These are phyloP conservation scores for Alternaria conjuncta DNA, from an alignment of 2,329 filamentous ascomycete genomes.

Conservation along the genomic window DNA sequence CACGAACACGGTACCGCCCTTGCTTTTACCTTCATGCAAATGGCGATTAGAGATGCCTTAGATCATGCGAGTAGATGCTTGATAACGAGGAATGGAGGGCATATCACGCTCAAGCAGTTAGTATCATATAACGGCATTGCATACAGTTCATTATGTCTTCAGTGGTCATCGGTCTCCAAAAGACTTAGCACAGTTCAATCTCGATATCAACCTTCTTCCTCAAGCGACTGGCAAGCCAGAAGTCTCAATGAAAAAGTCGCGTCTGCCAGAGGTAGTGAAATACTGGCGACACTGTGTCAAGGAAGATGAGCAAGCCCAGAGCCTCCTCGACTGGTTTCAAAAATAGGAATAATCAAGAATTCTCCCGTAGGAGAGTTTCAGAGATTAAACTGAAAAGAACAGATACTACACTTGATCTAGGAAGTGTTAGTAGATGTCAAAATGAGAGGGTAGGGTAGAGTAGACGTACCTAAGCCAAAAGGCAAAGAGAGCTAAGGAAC, in stretches of 20 bases:
- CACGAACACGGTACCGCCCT: too few species aligned
- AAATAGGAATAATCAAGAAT: constrained; percentile 25
- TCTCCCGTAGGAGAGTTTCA: constrained; percentile 14
- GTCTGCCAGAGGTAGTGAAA: constrained; percentile 27
- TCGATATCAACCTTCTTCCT: constrained; percentile 57
- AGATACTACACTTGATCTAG: constrained; percentile 8
- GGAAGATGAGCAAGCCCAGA: constrained; percentile 29
- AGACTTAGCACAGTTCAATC: too few species aligned
- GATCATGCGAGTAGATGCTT: too few species aligned
- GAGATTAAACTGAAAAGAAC: constrained; percentile 15
- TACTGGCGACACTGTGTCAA: constrained; percentile 29
- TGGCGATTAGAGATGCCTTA: too few species aligned
- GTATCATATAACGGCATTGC: too few species aligned
- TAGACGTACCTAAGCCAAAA: constrained; percentile 1
- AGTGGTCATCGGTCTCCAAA: too few species aligned
- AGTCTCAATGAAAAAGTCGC: constrained; percentile 64
- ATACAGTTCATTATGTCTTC: too few species aligned
- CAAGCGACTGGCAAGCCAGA: constrained; percentile 60
- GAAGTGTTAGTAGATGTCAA: too few species aligned
- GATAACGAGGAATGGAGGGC: too few species aligned
- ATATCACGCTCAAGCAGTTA: too few species aligned
- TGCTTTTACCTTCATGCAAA: too few species aligned
- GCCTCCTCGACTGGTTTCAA: constrained; percentile 16
- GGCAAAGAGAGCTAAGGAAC: constrained; percentile 4
- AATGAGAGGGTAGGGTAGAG: too few species aligned